Evolutionary conservation across 2,329 filamentous ascomycete genomes (phyloP).

Genomic region (Sodiomyces alkalinus): DNA sequence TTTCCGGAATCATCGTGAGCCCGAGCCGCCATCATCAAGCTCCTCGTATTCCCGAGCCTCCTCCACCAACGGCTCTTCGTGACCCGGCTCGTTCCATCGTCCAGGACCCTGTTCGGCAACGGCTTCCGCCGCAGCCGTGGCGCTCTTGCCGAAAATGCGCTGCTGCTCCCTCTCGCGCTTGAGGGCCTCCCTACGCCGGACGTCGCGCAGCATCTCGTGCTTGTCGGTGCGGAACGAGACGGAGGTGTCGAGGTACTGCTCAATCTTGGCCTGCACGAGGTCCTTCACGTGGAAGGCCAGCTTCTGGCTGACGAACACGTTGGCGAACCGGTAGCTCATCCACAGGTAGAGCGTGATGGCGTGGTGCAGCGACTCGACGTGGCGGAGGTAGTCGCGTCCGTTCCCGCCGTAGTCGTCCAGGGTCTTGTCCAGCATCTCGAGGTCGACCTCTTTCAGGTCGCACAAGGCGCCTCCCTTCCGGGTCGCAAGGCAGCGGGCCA

Average conservation of each 20-base stretch:
- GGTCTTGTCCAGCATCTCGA: conserved; percentile 61
- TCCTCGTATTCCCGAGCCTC: conserved; percentile 2
- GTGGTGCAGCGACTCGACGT: conserved; percentile 68
- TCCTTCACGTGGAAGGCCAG: conserved; percentile 68
- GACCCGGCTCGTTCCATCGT: conserved; percentile 18
- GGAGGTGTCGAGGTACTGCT: conserved; percentile 33
- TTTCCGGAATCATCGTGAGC: no score
- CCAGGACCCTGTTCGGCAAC: conserved; percentile 11
- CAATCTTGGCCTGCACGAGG: conserved; percentile 63
- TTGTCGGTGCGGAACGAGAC: conserved; percentile 12
- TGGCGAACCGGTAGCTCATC: conserved; percentile 79
- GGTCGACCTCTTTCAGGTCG: conserved; percentile 52
- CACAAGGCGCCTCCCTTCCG: conserved; percentile 53
- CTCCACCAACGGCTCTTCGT: conserved; percentile 18
- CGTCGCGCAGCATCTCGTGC: conserved; percentile 16
- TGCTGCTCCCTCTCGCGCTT: conserved; percentile 8
- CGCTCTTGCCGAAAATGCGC: conserved; percentile 9
- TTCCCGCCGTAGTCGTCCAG: conserved; percentile 10
- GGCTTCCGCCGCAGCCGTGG: conserved; percentile 1
- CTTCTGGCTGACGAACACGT: conserved; percentile 59
- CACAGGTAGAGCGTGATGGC: conserved; percentile 76
- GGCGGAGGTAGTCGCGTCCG: conserved; percentile 37
- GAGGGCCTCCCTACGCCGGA: conserved; percentile 5
- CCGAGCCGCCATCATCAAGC: neutral
- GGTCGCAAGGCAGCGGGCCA: conserved; percentile 55